phyloP scores from a whole-genome alignment of 2,329 filamentous ascomycete genomes.

The Apiospora pterosperma region DNA sequence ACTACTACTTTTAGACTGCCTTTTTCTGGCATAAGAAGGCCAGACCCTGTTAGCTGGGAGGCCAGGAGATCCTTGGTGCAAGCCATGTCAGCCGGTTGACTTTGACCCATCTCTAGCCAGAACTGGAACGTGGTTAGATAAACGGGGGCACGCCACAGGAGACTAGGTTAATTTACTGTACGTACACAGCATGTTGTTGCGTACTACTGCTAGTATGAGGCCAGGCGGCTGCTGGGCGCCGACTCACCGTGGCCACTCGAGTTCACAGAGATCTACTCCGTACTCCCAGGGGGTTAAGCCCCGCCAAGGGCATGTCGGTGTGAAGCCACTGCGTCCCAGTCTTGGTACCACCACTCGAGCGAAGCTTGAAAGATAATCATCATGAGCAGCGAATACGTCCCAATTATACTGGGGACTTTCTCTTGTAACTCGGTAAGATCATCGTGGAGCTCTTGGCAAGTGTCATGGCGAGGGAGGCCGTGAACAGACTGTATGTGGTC shows the following conservation, averaged over 20 bases:
- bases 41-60: slow-evolving; percentile 10
- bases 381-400: neutral
- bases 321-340: neutral
- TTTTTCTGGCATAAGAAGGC: slow-evolving; percentile 11
- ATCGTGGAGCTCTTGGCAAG: neutral
- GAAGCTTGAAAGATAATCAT: neutral
- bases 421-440: neutral
- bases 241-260: slow-evolving; percentile 6
- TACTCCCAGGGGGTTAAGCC: neutral
- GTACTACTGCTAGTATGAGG: neutral
- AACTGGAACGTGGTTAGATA: slow-evolving; percentile 25
- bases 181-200: neutral
- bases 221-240: slow-evolving; percentile 3
- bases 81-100: slow-evolving; percentile 11
- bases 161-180: neutral
- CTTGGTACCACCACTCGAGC: neutral
- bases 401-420: neutral
- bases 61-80: slow-evolving; percentile 7
- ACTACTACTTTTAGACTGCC: slow-evolving; percentile 3
- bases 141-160: slow-evolving; percentile 18
- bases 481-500: no score
- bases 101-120: slow-evolving; percentile 4
- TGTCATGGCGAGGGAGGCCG: no score
- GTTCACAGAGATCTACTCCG: neutral
- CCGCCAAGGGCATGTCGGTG: slow-evolving; percentile 2